Conservation (phyloP, 1,139 yeast species). For the Lodderomyces margitis region DNA sequence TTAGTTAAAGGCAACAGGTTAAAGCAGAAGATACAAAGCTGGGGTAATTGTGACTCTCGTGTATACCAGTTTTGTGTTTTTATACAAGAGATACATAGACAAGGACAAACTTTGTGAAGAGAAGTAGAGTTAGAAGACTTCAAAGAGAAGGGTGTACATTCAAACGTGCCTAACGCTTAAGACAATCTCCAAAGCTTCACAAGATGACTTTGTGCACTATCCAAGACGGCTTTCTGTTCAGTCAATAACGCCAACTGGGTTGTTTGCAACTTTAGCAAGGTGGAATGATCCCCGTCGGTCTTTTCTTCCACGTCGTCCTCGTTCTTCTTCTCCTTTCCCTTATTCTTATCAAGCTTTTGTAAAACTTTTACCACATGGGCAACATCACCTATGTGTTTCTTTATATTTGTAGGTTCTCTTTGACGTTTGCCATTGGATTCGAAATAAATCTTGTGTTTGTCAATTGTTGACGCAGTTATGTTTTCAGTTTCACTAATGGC, state of each 20-base stretch:
- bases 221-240: slow-evolving; percentile 26
- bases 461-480: slow-evolving; percentile 28
- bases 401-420: slow-evolving; percentile 8
- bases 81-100: no score
- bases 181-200: slow-evolving; percentile 11
- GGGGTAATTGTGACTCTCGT: no score
- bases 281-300: slow-evolving; percentile 4
- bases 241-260: slow-evolving; percentile 32
- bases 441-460: slow-evolving; percentile 23
- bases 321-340: slow-evolving; percentile 21
- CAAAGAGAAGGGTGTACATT: no score
- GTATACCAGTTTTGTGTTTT: no score
- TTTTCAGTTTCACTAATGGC: slow-evolving; percentile 24
- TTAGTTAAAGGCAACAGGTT: no score
- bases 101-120: no score
- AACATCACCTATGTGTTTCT: slow-evolving; percentile 12
- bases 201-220: slow-evolving; percentile 21
- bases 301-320: slow-evolving; percentile 9
- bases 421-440: slow-evolving; percentile 10
- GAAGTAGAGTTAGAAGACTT: no score
- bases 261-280: slow-evolving; percentile 18
- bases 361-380: slow-evolving; percentile 20
- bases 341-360: slow-evolving; percentile 23
- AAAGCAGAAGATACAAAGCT: no score
- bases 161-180: no score